Conservation (phyloP, 176 grass and related monocot genomes). For the Carex myosuroides region DNA sequence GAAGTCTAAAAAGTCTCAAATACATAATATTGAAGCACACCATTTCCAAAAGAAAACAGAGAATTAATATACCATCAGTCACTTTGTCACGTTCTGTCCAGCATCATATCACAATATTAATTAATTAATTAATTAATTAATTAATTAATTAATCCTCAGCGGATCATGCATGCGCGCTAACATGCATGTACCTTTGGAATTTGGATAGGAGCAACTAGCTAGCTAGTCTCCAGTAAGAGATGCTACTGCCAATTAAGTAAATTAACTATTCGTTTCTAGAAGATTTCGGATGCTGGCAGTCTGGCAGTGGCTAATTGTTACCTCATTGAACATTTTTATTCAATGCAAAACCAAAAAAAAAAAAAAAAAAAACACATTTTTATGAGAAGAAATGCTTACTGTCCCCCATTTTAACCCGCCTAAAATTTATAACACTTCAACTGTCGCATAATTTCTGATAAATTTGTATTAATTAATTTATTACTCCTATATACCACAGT, state of each 20-base stretch:
- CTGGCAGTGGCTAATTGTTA: neutral
- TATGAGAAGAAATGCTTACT: neutral
- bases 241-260: neutral
- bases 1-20: neutral
- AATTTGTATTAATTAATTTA: neutral
- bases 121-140: neutral
- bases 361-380: neutral
- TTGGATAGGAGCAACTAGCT: neutral
- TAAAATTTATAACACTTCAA: neutral
- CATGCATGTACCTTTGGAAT: neutral
- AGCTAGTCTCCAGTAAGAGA: neutral
- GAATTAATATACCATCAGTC: conserved; percentile 21
- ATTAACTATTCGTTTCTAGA: conserved; percentile 6
- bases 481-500: neutral
- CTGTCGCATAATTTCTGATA: neutral
- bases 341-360: no score
- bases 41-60: neutral
- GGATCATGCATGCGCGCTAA: neutral
- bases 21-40: neutral
- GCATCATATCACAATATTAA: neutral
- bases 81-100: neutral
- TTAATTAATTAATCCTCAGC: neutral
- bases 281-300: conserved; percentile 1
- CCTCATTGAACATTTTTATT: neutral
- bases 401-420: neutral